Percentiles rank a stretch among this genome's conserved stretches.
Evolutionary conservation across 768 basidiomycete species (phyloP).

Genomic region (Lyophyllum semitale): DNA sequence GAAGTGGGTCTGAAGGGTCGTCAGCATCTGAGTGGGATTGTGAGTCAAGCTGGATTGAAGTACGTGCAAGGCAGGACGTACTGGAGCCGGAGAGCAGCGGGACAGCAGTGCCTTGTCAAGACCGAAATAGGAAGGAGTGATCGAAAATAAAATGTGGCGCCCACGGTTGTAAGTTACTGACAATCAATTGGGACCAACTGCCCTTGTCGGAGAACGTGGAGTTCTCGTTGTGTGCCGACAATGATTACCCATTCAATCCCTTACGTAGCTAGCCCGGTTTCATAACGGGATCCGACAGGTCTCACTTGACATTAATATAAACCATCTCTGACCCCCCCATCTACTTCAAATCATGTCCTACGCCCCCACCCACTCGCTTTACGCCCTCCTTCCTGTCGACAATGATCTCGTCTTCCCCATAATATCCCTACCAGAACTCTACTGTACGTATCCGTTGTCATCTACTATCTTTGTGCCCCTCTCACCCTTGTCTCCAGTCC

Average conservation of each 20-base stretch:
- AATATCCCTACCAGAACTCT: constrained; percentile 19
- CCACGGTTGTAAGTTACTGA: constrained; percentile 8
- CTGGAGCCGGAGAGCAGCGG: too few relatives aligned
- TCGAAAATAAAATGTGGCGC: constrained; percentile 20
- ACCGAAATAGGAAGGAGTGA: not conserved
- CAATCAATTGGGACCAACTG: too few relatives aligned
- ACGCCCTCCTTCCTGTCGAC: constrained; percentile 17
- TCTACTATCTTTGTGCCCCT: not conserved
- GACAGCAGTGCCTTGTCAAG: too few relatives aligned
- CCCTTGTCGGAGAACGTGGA: constrained; percentile 16
- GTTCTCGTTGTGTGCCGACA: constrained; percentile 16
- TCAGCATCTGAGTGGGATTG: not conserved
- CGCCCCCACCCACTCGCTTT: constrained; percentile 12
- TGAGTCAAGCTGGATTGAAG: not conserved
- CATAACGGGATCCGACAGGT: constrained; percentile 12
- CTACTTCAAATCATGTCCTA: constrained; percentile 23
- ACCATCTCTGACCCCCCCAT: constrained; percentile 11
- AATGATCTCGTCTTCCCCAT: constrained; percentile 19
- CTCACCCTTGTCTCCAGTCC: constrained; percentile 27
- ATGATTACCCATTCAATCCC: constrained; percentile 22
- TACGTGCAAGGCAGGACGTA: not conserved
- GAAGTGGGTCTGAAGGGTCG: not conserved
- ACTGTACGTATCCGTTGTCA: constrained; percentile 23
- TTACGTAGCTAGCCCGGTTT: constrained; percentile 32
- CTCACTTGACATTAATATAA: constrained; percentile 34